These are phyloP conservation scores for Jasminum sambac DNA, from an alignment of 257 asterid species.

Conservation along the genomic window DNA sequence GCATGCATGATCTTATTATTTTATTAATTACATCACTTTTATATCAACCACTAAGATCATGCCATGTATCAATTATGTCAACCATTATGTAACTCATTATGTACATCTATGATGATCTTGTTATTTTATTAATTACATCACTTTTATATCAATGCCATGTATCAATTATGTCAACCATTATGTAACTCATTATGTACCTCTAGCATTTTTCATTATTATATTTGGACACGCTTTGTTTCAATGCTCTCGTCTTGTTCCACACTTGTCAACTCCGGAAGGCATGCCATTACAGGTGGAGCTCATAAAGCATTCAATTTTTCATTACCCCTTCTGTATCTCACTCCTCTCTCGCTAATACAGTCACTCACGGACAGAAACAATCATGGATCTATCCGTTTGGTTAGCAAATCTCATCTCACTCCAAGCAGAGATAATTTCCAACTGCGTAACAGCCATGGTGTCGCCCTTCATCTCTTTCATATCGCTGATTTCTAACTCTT, in stretches of 20 bases:
- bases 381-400: conserved; percentile 26
- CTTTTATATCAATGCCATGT: too few species aligned
- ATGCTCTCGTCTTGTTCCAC: conserved; percentile 14
- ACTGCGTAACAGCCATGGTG: conserved; percentile 24
- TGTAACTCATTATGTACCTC: too few species aligned
- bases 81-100: too few species aligned
- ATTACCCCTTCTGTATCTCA: background rate
- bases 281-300: conserved; percentile 28
- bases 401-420: conserved; percentile 38
- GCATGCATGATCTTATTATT: too few species aligned
- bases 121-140: too few species aligned
- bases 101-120: too few species aligned
- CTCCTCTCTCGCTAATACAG: background rate
- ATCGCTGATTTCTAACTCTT: conserved; percentile 22
- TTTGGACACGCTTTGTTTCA: background rate
- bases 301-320: background rate
- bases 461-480: conserved; percentile 25
- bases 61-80: too few species aligned
- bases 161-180: too few species aligned
- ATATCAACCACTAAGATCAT: too few species aligned
- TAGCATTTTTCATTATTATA: too few species aligned
- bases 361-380: background rate
- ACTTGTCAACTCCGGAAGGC: conserved; percentile 32
- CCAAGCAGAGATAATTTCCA: conserved; percentile 38
- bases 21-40: too few species aligned